phyloP scores from a whole-genome alignment of 1,284 basidiomycete genomes.

The Apiotrichum sp. region DNA sequence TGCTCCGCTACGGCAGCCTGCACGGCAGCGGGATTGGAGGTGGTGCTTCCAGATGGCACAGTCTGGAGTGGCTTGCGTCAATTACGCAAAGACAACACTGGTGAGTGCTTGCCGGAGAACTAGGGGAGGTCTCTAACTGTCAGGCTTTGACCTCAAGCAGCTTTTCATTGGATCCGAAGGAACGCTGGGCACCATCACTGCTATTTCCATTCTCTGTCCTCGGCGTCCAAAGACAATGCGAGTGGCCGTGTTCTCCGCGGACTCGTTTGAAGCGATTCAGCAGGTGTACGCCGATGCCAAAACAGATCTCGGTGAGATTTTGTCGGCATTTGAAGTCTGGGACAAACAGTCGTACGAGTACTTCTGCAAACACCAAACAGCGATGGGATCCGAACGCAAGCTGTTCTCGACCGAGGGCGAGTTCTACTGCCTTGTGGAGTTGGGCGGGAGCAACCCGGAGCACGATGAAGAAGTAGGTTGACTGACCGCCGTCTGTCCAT shows the following conservation, averaged over 20 bases:
- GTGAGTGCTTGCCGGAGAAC: conserved; percentile 47
- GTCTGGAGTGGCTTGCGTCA: conserved; percentile 72
- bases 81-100: conserved; percentile 98
- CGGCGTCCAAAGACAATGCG: conserved; percentile 65
- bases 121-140: neutral
- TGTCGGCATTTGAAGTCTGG: conserved; percentile 97
- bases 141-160: conserved; percentile 98
- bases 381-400: conserved; percentile 32
- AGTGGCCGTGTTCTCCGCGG: conserved; percentile 54
- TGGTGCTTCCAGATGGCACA: conserved; percentile 92
- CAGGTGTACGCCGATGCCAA: conserved; percentile 53
- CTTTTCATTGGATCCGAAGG: conserved; percentile 98
- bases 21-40: conserved; percentile 94
- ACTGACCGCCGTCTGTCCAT: neutral
- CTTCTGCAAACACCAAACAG: conserved; percentile 50
- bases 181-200: conserved; percentile 91
- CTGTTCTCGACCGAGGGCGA: conserved; percentile 61
- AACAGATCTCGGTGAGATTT: conserved; percentile 81
- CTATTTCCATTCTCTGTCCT: conserved; percentile 87
- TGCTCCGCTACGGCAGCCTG: conserved; percentile 89
- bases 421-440: conserved; percentile 89
- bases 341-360: conserved; percentile 78
- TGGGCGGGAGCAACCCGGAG: conserved; percentile 85
- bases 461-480: conserved; percentile 82
- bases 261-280: conserved; percentile 54